A percentile compares a stretch with the other conserved stretches of the same genome.
These are phyloP conservation scores for Aspergillus pseudoterreus DNA, from an alignment of 2,329 filamentous ascomycete species.

Conservation along the genomic window DNA sequence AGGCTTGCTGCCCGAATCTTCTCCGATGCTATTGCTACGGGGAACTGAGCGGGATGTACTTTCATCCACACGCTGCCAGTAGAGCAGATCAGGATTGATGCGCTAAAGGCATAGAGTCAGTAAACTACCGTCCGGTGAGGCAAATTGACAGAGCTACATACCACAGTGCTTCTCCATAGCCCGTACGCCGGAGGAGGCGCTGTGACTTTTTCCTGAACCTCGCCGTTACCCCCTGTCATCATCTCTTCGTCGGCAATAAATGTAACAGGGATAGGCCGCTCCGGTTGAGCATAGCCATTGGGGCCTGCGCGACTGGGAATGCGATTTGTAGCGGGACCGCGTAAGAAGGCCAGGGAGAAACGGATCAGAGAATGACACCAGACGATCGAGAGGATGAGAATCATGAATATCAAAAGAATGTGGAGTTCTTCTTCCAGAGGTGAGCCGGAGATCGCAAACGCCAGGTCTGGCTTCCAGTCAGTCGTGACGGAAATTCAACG, in stretches of 20 bases:
- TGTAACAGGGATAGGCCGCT: constrained; percentile 71
- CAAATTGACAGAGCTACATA: constrained; percentile 27
- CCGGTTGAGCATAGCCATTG: constrained; percentile 66
- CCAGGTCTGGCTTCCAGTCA: constrained; percentile 57
- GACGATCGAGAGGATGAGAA: constrained; percentile 70
- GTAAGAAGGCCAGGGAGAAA: constrained; percentile 63
- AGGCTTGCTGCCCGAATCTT: constrained; percentile 15
- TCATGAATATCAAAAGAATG: constrained; percentile 73
- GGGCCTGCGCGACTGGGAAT: constrained; percentile 52
- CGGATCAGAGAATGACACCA: constrained; percentile 77
- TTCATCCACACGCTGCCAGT: constrained; percentile 67
- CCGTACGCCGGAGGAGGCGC: constrained; percentile 78
- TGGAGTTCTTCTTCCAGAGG: constrained; percentile 68
- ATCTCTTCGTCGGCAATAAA: constrained; percentile 72
- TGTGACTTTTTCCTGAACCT: constrained; percentile 51
- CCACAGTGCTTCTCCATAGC: constrained; percentile 76
- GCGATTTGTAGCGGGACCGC: constrained; percentile 30
- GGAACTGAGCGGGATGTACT: not conserved
- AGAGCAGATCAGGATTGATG: constrained; percentile 75
- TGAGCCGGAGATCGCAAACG: constrained; percentile 63
- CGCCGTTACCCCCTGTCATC: constrained; percentile 40
- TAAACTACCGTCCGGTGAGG: no score
- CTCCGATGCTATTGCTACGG: not conserved
- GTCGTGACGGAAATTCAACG: not conserved
- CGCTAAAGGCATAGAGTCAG: constrained; percentile 44